These are phyloP conservation scores for Cladosporium sp. DNA, from an alignment of 2,329 filamentous ascomycete species.

Conservation along the genomic window DNA sequence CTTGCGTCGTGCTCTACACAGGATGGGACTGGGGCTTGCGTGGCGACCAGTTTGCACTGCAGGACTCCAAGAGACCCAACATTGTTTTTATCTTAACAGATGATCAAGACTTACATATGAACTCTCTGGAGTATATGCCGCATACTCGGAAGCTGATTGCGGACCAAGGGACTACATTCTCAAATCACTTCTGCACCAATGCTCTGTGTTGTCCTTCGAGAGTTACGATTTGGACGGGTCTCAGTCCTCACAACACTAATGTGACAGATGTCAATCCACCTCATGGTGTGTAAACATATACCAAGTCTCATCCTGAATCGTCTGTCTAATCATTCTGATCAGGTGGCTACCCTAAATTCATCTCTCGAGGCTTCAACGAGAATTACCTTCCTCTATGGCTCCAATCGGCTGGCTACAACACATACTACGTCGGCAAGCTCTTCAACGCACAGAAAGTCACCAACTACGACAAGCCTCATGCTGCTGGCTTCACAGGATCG, in stretches of 20 bases:
- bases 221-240: conserved; percentile 66
- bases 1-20: background rate
- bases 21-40: background rate
- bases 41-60: background rate
- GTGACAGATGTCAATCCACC: conserved; percentile 62
- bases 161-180: conserved; percentile 49
- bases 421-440: conserved; percentile 72
- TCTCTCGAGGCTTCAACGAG: conserved; percentile 65
- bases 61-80: conserved; percentile 47
- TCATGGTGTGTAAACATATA: conserved; percentile 48
- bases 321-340: background rate
- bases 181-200: conserved; percentile 66
- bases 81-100: conserved; percentile 70
- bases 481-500: conserved; percentile 62
- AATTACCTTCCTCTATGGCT: conserved; percentile 72
- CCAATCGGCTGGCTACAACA: conserved; percentile 67
- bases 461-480: conserved; percentile 63
- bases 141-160: conserved; percentile 40
- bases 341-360: conserved; percentile 65
- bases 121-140: conserved; percentile 64
- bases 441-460: conserved; percentile 65
- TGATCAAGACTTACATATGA: conserved; percentile 65
- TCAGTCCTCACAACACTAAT: conserved; percentile 70
- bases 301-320: background rate
- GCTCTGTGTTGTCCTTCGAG: conserved; percentile 69